These are phyloP conservation scores for Metschnikowia corniflorae DNA, from an alignment of 805 yeast species.

Conservation along the genomic window DNA sequence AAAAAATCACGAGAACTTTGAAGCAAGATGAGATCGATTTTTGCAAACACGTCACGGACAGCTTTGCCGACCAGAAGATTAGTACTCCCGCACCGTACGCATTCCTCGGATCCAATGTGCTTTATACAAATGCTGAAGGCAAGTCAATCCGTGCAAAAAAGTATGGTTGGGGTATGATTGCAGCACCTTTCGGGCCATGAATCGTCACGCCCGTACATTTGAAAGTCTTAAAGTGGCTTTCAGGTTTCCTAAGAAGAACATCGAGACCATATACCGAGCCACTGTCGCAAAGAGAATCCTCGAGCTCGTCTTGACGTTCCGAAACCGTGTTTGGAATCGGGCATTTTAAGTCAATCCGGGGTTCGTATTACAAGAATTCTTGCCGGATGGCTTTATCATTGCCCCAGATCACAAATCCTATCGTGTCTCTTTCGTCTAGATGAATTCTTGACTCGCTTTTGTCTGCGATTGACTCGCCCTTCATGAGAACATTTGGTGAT, in stretches of 20 bases:
- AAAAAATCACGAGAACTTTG: conserved; percentile 47
- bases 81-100: conserved; percentile 60
- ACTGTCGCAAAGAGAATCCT: conserved; percentile 8
- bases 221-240: conserved; percentile 39
- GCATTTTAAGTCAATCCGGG: conserved; percentile 47
- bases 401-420: conserved; percentile 46
- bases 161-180: conserved; percentile 85
- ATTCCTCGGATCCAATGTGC: conserved; percentile 61
- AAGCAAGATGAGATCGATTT: conserved; percentile 49
- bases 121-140: conserved; percentile 23
- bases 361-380: conserved; percentile 24
- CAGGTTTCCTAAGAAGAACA: conserved; percentile 34
- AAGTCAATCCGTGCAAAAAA: conserved; percentile 50
- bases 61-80: conserved; percentile 29
- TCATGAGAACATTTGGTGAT: too few species aligned
- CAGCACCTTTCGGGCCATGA: conserved; percentile 74
- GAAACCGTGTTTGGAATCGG: conserved; percentile 46
- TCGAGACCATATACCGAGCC: conserved; percentile 57
- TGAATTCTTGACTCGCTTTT: too few species aligned
- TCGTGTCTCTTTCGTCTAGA: conserved; percentile 46
- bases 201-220: conserved; percentile 55
- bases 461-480: too few species aligned
- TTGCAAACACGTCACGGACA: conserved; percentile 28
- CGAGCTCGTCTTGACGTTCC: conserved; percentile 24
- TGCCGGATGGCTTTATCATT: conserved; percentile 30